Evolutionary conservation across 345 rosid species (phyloP).

Genomic region (Cardiospermum halicacabum): DNA sequence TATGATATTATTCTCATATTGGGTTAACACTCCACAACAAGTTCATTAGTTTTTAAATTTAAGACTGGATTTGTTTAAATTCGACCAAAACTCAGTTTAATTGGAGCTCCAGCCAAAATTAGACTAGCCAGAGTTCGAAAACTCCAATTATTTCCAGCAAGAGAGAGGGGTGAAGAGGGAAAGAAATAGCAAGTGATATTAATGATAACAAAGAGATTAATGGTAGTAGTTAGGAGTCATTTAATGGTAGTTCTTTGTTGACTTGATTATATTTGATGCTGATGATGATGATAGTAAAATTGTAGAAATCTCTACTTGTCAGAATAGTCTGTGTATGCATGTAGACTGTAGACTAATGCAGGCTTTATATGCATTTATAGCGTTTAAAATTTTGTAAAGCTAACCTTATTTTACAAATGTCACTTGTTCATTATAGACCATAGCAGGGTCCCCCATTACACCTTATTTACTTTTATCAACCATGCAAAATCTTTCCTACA

Average conservation of each 20-base stretch:
- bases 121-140: too few relatives aligned
- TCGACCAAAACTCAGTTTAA: too few relatives aligned
- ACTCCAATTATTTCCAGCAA: too few relatives aligned
- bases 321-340: too few relatives aligned
- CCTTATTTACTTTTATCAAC: background rate
- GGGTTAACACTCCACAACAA: too few relatives aligned
- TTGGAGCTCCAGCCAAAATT: too few relatives aligned
- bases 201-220: too few relatives aligned
- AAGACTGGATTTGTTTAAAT: too few relatives aligned
- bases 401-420: background rate
- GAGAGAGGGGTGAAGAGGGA: too few relatives aligned
- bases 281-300: background rate
- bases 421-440: background rate
- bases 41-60: too few relatives aligned
- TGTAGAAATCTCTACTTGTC: background rate
- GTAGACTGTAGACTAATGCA: background rate
- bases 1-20: too few relatives aligned
- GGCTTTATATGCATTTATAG: background rate
- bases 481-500: background rate
- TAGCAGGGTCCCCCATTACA: background rate
- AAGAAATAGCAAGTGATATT: too few relatives aligned
- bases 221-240: background rate
- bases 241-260: background rate
- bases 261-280: background rate
- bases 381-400: background rate